Percentiles rank a stretch among this genome's conserved stretches.
These are phyloP conservation scores for Xylaria bambusicola DNA, from an alignment of 495 filamentous ascomycete genomes.

Conservation along the genomic window DNA sequence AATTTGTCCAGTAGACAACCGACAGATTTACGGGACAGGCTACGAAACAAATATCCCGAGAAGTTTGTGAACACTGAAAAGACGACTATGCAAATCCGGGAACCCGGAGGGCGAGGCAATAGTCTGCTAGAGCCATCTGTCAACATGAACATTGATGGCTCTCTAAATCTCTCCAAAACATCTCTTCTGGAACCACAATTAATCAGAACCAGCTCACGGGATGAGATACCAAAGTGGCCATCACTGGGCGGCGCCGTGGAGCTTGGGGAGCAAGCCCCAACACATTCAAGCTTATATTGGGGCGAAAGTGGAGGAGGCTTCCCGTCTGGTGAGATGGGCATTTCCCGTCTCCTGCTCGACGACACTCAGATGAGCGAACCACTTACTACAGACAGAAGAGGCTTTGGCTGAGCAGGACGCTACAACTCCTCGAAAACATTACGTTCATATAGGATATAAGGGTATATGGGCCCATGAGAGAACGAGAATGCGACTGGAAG, in stretches of 20 bases:
- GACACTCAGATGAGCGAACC: constrained; percentile 36
- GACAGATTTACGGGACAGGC: constrained; percentile 80
- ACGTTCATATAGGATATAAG: not conserved
- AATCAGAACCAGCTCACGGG: constrained; percentile 42
- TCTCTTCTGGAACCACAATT: constrained; percentile 38
- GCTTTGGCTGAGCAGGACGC: constrained; percentile 24
- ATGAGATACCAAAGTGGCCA: constrained; percentile 43
- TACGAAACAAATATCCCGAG: constrained; percentile 77
- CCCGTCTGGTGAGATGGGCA: constrained; percentile 48
- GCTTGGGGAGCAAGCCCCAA: constrained; percentile 33
- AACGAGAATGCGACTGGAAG: not conserved
- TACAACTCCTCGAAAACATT: not conserved
- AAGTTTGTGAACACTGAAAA: constrained; percentile 58
- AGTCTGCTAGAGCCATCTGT: constrained; percentile 44
- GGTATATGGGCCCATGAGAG: not conserved
- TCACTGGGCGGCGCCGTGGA: constrained; percentile 31
- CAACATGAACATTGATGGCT: constrained; percentile 38
- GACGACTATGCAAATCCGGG: constrained; percentile 47
- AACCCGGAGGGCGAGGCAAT: constrained; percentile 30
- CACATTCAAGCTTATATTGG: constrained; percentile 26
- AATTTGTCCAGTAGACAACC: constrained; percentile 67
- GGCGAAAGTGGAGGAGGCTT: constrained; percentile 29
- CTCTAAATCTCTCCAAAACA: constrained; percentile 32
- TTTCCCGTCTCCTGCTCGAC: constrained; percentile 50
- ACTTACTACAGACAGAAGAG: constrained; percentile 26